These are phyloP conservation scores for Dactylellina leptospora DNA, from an alignment of 2,329 filamentous ascomycete genomes.

Conservation along the genomic window DNA sequence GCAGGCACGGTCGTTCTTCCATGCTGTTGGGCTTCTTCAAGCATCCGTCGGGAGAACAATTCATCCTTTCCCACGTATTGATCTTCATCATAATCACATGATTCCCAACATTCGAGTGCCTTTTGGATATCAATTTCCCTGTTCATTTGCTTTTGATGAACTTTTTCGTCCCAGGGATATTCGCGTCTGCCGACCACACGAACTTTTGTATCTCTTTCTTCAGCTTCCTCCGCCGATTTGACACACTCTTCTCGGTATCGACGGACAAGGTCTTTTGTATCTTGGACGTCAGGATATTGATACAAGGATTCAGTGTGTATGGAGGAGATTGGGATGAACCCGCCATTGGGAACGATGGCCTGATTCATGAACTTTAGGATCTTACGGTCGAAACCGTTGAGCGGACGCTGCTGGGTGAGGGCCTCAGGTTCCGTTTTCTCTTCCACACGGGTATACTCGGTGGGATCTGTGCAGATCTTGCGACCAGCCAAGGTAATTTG, in stretches of 20 bases:
- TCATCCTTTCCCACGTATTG: not conserved
- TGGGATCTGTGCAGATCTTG: conserved; percentile 1
- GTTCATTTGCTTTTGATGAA: not conserved
- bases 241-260: conserved; percentile 5
- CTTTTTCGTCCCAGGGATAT: conserved; percentile 21
- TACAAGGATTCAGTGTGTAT: conserved; percentile 4
- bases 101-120: conserved; percentile 1
- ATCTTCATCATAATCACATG: not conserved
- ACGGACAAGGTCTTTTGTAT: conserved; percentile 12
- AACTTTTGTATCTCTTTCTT: not conserved
- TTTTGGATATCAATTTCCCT: not conserved
- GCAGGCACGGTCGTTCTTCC: conserved; percentile 4
- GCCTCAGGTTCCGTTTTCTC: not conserved
- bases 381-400: conserved; percentile 11
- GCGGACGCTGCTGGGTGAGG: not conserved
- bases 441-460: conserved; percentile 1
- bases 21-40: not conserved
- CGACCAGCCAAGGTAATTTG: not conserved
- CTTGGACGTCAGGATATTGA: not conserved
- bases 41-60: not conserved
- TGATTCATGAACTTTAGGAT: conserved; percentile 11
- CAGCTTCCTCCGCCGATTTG: not conserved
- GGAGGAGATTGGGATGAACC: not conserved
- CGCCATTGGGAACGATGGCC: not conserved
- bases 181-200: not conserved